Base-by-base conservation (phyloP, 495 filamentous ascomycete genomes). In the Penicillium alfredii region DNA sequence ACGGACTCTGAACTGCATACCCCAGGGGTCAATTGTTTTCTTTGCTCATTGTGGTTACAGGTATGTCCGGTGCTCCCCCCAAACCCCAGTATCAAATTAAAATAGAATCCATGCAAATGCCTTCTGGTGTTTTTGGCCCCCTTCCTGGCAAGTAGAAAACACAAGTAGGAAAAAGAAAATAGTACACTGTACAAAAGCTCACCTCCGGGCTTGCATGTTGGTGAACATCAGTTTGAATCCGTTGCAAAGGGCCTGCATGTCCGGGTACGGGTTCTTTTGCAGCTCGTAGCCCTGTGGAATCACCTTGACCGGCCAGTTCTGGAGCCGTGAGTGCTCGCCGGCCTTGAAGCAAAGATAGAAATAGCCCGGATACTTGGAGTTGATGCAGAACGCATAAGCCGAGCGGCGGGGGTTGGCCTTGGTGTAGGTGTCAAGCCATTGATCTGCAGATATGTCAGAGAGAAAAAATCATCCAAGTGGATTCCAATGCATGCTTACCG, bases 321-420 rank as follows among this genome's bases (percentile, higher is more conserved):
- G 76, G 19, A 89, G 72, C 21, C 62, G 63, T 2, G 88, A 82
- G 19, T 69, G 65, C 45, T 80, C 73, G 26, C 84, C 88, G 6
- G 89, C 86, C 66, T 95, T 96, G 76, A 94, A 98, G 70, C 88
- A 92, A 18, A 98, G 77, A 55, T 69, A 80, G 64, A 97, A 98
- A 65, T 94, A 97, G 25, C 93, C 93, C 2, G 93, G 83, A 55
- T 89, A 82, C 63, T 87, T 88, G 25, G 83, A 72, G 51, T 95
- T 86, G 55, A 92, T 78, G 71, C 89, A 95, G 73, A 97, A 98
- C 12, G 82, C 80, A 61, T 98, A 98, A 29, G 84, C 83, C 30
- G 84, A 92, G 38, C 92, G 85, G 47, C 81, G 90, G 2, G 93
- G 93, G 61, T 97, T 96, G 48, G 92, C 92, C 64, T 90, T 82